A percentile compares a stretch with the other conserved stretches of the same genome.
Conservation (phyloP, 257 asterid genomes). For the Sherardia arvensis region DNA sequence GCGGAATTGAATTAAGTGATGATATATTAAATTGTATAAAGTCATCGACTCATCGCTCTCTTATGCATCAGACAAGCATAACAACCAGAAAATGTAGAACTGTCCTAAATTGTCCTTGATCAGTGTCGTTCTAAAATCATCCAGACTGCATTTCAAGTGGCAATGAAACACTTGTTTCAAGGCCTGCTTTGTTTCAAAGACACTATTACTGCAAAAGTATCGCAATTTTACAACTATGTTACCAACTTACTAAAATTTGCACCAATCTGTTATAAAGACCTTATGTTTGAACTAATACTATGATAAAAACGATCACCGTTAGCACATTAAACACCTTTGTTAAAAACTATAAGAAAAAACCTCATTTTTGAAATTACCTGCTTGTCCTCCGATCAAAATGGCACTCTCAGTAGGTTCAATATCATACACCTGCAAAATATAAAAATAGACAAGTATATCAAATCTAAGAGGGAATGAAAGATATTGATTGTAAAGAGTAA, state of each 20-base stretch:
- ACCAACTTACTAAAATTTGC: not conserved
- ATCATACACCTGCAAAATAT: conserved; percentile 27
- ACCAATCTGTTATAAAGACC: not conserved
- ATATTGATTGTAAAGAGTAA: not conserved
- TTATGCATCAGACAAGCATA: not conserved
- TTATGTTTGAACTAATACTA: not conserved
- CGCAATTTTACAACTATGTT: not conserved
- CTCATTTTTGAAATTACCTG: conserved; percentile 18
- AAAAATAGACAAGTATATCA: not conserved
- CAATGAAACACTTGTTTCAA: not conserved
- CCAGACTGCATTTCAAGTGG: not conserved
- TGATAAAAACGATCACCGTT: not conserved
- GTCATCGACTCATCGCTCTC: not conserved
- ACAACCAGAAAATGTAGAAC: not conserved
- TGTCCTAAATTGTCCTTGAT: not conserved
- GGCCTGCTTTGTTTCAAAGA: too few relatives aligned
- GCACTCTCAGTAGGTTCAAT: conserved; percentile 43
- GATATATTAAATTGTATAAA: not conserved
- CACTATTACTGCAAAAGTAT: not conserved
- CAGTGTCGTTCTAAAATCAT: not conserved
- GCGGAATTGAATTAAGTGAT: not conserved
- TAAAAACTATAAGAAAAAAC: not conserved
- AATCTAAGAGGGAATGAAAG: not conserved
- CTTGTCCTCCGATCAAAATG: conserved; percentile 27
- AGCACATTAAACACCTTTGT: not conserved